Percentiles rank a stretch among this genome's conserved stretches.
phyloP scores from a whole-genome alignment of 768 basidiomycete genomes.

The Exsudoporus frostii region DNA sequence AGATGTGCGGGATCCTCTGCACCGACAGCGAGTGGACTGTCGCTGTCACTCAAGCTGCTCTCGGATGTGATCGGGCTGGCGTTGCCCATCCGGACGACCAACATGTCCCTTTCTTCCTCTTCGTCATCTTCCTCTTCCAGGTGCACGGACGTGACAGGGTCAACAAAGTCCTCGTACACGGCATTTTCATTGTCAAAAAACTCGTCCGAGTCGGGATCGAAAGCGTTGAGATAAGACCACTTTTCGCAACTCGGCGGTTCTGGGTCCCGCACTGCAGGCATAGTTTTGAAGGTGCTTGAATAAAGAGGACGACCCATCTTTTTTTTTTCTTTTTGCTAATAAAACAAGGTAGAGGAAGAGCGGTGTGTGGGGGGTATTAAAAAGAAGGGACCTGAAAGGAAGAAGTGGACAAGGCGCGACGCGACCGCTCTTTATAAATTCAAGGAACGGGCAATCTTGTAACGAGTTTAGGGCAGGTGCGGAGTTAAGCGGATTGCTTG shows the following conservation, averaged over 20 bases:
- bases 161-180: slow-evolving; percentile 64
- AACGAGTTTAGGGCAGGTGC: slow-evolving; percentile 34
- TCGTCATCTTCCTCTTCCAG: slow-evolving; percentile 21
- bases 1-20: slow-evolving; percentile 42
- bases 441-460: slow-evolving; percentile 1
- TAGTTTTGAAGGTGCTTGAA: slow-evolving; percentile 40
- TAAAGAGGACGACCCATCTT: slow-evolving; percentile 61
- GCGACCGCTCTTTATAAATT: slow-evolving; percentile 15
- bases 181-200: slow-evolving; percentile 59
- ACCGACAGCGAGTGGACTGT: slow-evolving; percentile 47
- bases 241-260: slow-evolving; percentile 44
- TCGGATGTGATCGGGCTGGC: slow-evolving; percentile 40
- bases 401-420: not conserved
- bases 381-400: not conserved
- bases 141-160: slow-evolving; percentile 28
- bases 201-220: slow-evolving; percentile 81
- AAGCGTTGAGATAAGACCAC: slow-evolving; percentile 65
- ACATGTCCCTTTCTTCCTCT: slow-evolving; percentile 33
- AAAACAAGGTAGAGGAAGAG: slow-evolving; percentile 21
- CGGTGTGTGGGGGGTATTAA: slow-evolving; percentile 9
- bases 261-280: slow-evolving; percentile 44
- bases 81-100: slow-evolving; percentile 29
- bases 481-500: slow-evolving; percentile 27
- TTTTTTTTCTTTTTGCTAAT: slow-evolving; percentile 20
- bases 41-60: slow-evolving; percentile 43